Evolutionary conservation across 352 stramenopile species (phyloP).

Genomic region (Phytophthora ohioensis): DNA sequence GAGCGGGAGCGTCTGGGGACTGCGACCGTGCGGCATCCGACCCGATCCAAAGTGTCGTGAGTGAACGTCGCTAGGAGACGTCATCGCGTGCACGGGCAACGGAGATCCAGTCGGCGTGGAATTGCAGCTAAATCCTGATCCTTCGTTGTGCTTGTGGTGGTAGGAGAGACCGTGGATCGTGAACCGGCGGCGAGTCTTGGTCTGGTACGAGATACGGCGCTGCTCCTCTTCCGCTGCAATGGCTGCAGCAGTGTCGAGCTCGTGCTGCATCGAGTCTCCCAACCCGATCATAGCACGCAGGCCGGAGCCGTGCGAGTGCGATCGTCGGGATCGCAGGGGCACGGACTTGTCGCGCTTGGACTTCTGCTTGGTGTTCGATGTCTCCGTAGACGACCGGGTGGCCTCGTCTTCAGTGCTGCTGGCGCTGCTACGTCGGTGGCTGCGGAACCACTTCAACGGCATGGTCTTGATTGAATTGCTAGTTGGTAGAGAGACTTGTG

Average conservation of each 20-base stretch:
- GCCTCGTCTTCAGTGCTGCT: slow-evolving; percentile 18
- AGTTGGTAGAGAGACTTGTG: slow-evolving; percentile 18
- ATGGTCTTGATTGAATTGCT: slow-evolving; percentile 16
- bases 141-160: slow-evolving; percentile 26
- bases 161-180: slow-evolving; percentile 40
- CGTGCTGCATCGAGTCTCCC: slow-evolving; percentile 7
- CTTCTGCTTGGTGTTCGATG: slow-evolving; percentile 19
- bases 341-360: slow-evolving; percentile 16
- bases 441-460: slow-evolving; percentile 40
- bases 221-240: slow-evolving; percentile 23
- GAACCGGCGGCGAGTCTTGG: slow-evolving; percentile 36
- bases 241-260: slow-evolving; percentile 19
- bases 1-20: slow-evolving; percentile 22
- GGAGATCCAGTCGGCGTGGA: slow-evolving; percentile 28
- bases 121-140: slow-evolving; percentile 24
- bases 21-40: slow-evolving; percentile 11
- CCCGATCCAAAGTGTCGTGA: slow-evolving; percentile 22
- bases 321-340: slow-evolving; percentile 13
- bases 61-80: slow-evolving; percentile 12
- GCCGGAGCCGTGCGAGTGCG: slow-evolving; percentile 29
- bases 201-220: slow-evolving; percentile 32
- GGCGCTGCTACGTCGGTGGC: slow-evolving; percentile 25
- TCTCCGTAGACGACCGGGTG: slow-evolving; percentile 12
- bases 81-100: slow-evolving; percentile 11
- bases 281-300: slow-evolving; percentile 25